Evolutionary conservation across 2,329 filamentous ascomycete species (phyloP), one percentile per base, ranked within the genome.

Genomic region (Fusarium sp.): DNA sequence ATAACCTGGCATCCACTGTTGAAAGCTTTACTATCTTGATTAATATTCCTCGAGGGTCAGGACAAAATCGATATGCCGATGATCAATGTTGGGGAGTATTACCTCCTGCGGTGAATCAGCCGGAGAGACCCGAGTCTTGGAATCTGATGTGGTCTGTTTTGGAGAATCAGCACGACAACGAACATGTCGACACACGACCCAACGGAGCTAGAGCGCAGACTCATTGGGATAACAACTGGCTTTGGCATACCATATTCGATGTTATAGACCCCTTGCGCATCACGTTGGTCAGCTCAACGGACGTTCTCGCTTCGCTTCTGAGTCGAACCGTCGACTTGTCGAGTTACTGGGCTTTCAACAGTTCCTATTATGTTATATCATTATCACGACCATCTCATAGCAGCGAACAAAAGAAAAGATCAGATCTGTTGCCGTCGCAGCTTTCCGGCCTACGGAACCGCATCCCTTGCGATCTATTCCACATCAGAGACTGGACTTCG

Each of bases 331-430:
- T 92, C 29, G 84, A 87, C 52, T 81, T 87, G 41, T 82, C 83
- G 12, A 87, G 91, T 73, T 82, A 82, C 8, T 91, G 89, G 89
- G 85, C 85, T 25, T 92, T 92, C 71, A 84, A 88, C 58, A 87
- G 88, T 66, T 84, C 85, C 9, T 85, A 87, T 56, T 91, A 93
- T 71, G 84, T 90, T 43, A 77, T 93, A 9, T 85, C 84, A 0
- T 73, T 86, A 2, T 82, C 83, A 3, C 77, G 81, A 5, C 16
- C 63, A 24, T 49, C 65, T 4, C 49, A 48, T 16, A 48, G 30
- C n/a, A 13, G 29, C 12, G 40, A 34, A 1, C 20, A 60, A 8
- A 20, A 47, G 16, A 45, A 22, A 24, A 22, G 52, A 52, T 56
- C 45, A 30, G 53, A 48, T 13, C 27, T 48, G 5, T 22, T 62